phyloP scores from a whole-genome alignment of 495 filamentous ascomycete genomes.

The Symbiotaphrina buchneri region DNA sequence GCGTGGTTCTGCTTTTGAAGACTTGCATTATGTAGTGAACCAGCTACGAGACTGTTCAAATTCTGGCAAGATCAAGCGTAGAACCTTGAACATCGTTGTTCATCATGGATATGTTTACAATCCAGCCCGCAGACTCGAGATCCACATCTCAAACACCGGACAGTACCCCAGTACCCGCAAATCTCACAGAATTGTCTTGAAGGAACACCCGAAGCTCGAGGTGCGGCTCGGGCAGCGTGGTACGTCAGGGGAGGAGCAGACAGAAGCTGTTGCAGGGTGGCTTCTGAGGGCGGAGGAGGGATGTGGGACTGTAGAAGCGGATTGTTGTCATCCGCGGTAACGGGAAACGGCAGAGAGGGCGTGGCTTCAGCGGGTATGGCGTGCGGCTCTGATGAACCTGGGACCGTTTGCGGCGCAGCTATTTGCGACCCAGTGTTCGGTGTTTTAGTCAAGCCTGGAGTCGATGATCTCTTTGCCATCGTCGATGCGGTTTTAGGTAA shows the following conservation, averaged over 20 bases:
- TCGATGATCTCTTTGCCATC: slow-evolving; percentile 6
- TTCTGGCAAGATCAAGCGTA: slow-evolving; percentile 5
- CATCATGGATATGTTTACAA: slow-evolving; percentile 59
- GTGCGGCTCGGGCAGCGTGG: slow-evolving; percentile 43
- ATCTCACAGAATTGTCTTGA: slow-evolving; percentile 60
- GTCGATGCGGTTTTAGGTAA: slow-evolving; percentile 10
- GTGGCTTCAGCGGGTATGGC: slow-evolving; percentile 8
- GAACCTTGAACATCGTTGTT: slow-evolving; percentile 40
- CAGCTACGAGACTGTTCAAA: background rate
- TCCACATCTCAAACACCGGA: slow-evolving; percentile 69
- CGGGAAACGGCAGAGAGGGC: slow-evolving; percentile 18
- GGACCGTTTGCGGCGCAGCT: slow-evolving; percentile 6
- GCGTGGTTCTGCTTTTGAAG: background rate
- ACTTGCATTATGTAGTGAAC: background rate
- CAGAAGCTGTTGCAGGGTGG: slow-evolving; percentile 43
- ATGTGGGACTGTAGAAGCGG: slow-evolving; percentile 37
- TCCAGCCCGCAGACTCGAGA: slow-evolving; percentile 58
- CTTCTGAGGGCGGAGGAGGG: slow-evolving; percentile 39
- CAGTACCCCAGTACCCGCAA: slow-evolving; percentile 83
- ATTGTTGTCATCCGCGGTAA: slow-evolving; percentile 25
- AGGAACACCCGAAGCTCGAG: slow-evolving; percentile 24
- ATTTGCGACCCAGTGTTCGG: slow-evolving; percentile 8
- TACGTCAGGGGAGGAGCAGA: slow-evolving; percentile 58
- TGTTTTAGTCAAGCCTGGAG: slow-evolving; percentile 9
- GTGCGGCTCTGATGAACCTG: slow-evolving; percentile 13